Evolutionary conservation across 140 eudicot species (phyloP).

Genomic region (Stevia rebaudiana): DNA sequence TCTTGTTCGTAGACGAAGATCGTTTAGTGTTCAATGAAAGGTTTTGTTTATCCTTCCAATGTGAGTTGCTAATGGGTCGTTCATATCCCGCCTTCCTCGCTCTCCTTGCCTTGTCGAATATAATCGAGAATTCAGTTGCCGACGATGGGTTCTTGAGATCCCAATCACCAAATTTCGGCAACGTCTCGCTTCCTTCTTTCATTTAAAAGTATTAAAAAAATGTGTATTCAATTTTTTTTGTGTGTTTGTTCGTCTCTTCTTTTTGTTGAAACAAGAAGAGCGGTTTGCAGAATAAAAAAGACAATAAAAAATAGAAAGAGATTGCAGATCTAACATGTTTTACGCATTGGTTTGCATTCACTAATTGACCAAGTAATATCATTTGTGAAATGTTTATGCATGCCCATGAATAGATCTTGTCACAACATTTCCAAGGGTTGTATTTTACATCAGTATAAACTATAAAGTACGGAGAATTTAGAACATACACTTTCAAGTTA

Average conservation of each 20-base stretch:
- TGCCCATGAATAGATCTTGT: no score
- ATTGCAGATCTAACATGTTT: constrained; percentile 22
- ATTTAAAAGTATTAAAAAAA: background rate
- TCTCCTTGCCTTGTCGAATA: constrained; percentile 41
- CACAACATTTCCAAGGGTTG: no score
- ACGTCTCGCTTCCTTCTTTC: constrained; percentile 23
- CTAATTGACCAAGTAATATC: constrained; percentile 25
- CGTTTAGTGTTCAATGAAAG: constrained; percentile 11
- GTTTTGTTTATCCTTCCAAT: background rate
- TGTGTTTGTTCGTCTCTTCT: constrained; percentile 14
- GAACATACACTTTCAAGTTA: no score
- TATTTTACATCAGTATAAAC: no score
- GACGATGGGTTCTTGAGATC: constrained; percentile 42
- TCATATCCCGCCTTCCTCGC: constrained; percentile 26
- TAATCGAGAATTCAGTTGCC: constrained; percentile 30
- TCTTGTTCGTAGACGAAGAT: constrained; percentile 6
- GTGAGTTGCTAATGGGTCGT: background rate
- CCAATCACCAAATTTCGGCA: constrained; percentile 60
- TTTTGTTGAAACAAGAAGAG: background rate
- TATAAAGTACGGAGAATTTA: no score
- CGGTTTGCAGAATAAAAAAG: background rate
- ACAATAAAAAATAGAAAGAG: constrained; percentile 9
- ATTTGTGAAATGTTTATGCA: no score
- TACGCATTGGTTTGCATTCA: constrained; percentile 1
- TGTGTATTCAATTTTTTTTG: background rate